Evolutionary conservation across 805 yeast genomes (phyloP).

Genomic region (Citeromyces matritensis): DNA sequence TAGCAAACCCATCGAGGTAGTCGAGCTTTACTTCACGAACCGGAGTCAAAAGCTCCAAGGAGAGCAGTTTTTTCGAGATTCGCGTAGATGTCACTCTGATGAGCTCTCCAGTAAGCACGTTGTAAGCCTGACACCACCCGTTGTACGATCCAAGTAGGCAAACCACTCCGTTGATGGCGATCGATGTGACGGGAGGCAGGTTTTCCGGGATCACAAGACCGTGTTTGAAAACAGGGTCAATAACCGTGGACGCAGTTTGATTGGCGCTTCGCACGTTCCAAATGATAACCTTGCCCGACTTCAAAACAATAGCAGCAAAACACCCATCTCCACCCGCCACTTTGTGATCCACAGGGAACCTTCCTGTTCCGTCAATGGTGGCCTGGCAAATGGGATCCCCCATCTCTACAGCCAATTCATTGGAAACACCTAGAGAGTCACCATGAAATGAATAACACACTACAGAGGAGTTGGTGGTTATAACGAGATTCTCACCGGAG

Average conservation of each 20-base stretch:
- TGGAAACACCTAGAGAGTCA: slow-evolving; percentile 3
- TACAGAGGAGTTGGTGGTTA: slow-evolving; percentile 7
- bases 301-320: slow-evolving; percentile 19
- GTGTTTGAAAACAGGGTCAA: slow-evolving; percentile 2
- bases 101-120: slow-evolving; percentile 24
- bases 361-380: slow-evolving; percentile 11
- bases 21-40: slow-evolving; percentile 13
- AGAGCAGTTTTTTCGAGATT: slow-evolving; percentile 13
- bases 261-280: slow-evolving; percentile 21
- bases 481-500: slow-evolving; percentile 11
- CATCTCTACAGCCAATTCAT: neutral
- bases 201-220: slow-evolving; percentile 8
- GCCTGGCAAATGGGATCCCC: slow-evolving; percentile 7
- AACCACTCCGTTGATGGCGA: slow-evolving; percentile 12
- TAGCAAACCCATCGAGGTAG: slow-evolving; percentile 8
- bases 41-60: slow-evolving; percentile 11
- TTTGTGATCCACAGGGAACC: slow-evolving; percentile 1
- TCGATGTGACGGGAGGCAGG: slow-evolving; percentile 12
- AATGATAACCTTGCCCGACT: slow-evolving; percentile 23
- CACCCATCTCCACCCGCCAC: slow-evolving; percentile 25
- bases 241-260: slow-evolving; percentile 2
- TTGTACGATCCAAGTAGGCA: slow-evolving; percentile 23
- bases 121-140: slow-evolving; percentile 25
- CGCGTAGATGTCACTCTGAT: slow-evolving; percentile 18
- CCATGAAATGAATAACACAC: slow-evolving; percentile 8